These are phyloP conservation scores for Thamnidium elegans DNA, from an alignment of 192 early-diverging fungal species.

Conservation along the genomic window DNA sequence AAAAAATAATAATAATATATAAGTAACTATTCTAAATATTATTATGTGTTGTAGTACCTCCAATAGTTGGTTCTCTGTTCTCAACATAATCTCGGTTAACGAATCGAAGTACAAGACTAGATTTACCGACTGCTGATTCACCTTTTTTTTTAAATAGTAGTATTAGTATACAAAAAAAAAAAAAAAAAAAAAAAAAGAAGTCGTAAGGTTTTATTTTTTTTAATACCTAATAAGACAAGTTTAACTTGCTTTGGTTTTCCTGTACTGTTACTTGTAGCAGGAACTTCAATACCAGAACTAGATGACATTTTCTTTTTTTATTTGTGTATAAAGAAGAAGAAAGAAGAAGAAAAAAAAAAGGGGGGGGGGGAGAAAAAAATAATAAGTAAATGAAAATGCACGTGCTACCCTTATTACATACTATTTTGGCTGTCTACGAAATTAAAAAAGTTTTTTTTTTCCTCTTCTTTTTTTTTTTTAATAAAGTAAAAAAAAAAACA, in stretches of 20 bases:
- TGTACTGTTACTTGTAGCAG: not conserved
- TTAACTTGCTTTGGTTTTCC: conserved; percentile 92
- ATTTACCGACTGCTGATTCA: conserved; percentile 96
- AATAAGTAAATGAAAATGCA: not conserved
- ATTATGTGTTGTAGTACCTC: conserved; percentile 61
- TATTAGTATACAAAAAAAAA: not conserved
- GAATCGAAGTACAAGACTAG: conserved; percentile 91
- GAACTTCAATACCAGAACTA: not conserved
- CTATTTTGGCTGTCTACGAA: not conserved
- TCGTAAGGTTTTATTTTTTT: not conserved
- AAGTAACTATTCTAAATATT: not conserved
- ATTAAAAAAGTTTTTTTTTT: not conserved
- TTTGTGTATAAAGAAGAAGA: conserved; percentile 2
- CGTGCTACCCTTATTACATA: not conserved
- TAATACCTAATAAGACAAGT: conserved; percentile 85
- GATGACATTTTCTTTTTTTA: conserved; percentile 15
- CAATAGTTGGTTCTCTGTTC: conserved; percentile 98
- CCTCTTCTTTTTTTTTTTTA: not conserved
- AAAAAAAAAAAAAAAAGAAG: not conserved
- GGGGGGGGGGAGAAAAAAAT: not conserved
- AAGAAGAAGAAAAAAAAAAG: not conserved
- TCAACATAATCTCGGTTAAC: conserved; percentile 95
- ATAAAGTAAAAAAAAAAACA: too few species aligned
- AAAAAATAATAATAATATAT: not conserved
- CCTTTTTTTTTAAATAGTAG: conserved; percentile 43